Base-by-base conservation (phyloP, 2,329 filamentous ascomycete species). In the Chrysosporium keratinophilum region DNA sequence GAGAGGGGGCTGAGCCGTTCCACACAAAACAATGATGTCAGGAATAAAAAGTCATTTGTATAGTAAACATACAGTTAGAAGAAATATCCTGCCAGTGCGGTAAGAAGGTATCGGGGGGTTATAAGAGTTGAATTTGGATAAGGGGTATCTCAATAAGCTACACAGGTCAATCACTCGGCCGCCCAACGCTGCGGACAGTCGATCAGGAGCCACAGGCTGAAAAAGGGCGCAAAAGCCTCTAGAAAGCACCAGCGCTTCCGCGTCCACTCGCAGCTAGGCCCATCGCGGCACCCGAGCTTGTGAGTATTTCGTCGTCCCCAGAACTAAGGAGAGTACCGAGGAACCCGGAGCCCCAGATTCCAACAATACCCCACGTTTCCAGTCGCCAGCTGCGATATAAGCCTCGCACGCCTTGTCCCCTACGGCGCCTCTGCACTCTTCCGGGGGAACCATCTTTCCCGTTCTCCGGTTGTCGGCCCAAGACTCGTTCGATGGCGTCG, bases 301-400 rank as follows among this genome's bases (percentile, higher is more conserved):
- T 15, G n/a, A 59, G 50, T 10, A 65, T 58, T 19, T 69, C 68
- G 14, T 71, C 69, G 42, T 71, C 69, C 28, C 59, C 64, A 34
- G 62, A 62, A 6, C 65, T 67, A 14, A 69, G 59, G 2, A 67
- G 59, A 35, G 67, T 66, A 42, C 73, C 71, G 28, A 76, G 65
- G 34, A 74, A 64, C 46, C 66, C 69, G 56, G 76, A 70, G 34
- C 76, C 74, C 76, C 78, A 78, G 54, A 79, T 72, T 5, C 78
- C 78, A 15, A 76, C 71, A 43, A 80, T 69, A 14, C 74, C 75
- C 76, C 76, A 78, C 67, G 77, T 72, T 9, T 75, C 75, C 28
- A 81, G 72, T 59, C 77, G 71, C 78, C 78, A 81, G 51, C 78
- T 78, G 54, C 78, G 71, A 66, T 78, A 81, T 6, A 81, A 63